phyloP scores from a whole-genome alignment of 1,284 basidiomycete species.

The Singerocomus inundabilis region DNA sequence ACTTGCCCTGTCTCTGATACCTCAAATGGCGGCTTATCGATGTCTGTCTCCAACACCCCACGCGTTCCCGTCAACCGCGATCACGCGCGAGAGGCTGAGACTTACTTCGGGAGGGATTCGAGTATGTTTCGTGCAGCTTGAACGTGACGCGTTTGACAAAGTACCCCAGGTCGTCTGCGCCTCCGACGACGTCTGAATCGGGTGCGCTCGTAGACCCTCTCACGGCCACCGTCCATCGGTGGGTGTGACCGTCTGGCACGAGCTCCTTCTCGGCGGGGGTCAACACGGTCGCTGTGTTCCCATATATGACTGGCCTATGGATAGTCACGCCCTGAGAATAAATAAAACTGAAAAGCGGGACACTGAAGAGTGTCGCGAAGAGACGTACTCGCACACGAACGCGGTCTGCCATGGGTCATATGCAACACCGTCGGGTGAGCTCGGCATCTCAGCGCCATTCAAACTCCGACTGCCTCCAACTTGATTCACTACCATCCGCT shows the following conservation, averaged over 20 bases:
- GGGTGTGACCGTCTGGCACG: slow-evolving; percentile 77
- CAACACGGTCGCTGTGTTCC: slow-evolving; percentile 88
- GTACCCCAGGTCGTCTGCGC: slow-evolving; percentile 83
- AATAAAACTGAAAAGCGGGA: slow-evolving; percentile 7
- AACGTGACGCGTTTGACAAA: slow-evolving; percentile 96
- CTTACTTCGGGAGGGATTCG: slow-evolving; percentile 87
- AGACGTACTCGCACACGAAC: slow-evolving; percentile 68
- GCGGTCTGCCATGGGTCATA: slow-evolving; percentile 58
- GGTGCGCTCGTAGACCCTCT: slow-evolving; percentile 70
- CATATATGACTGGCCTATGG: slow-evolving; percentile 91
- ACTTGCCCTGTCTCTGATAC: slow-evolving; percentile 89
- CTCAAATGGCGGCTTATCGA: slow-evolving; percentile 93
- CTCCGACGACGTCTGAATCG: slow-evolving; percentile 74
- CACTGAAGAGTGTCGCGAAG: too few species aligned
- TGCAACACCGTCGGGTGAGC: slow-evolving; percentile 21
- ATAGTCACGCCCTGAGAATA: slow-evolving; percentile 78
- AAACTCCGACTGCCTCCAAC: slow-evolving; percentile 28
- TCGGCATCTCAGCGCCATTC: slow-evolving; percentile 29
- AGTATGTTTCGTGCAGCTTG: slow-evolving; percentile 96
- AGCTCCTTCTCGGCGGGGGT: slow-evolving; percentile 72
- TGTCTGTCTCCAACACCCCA: slow-evolving; percentile 55
- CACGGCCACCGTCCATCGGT: slow-evolving; percentile 96
- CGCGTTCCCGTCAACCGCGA: neutral
- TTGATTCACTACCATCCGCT: neutral
- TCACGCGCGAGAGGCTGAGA: neutral